Evolutionary conservation across 2,329 filamentous ascomycete genomes (phyloP).

Genomic region (Fusarium pseudonygamai): DNA sequence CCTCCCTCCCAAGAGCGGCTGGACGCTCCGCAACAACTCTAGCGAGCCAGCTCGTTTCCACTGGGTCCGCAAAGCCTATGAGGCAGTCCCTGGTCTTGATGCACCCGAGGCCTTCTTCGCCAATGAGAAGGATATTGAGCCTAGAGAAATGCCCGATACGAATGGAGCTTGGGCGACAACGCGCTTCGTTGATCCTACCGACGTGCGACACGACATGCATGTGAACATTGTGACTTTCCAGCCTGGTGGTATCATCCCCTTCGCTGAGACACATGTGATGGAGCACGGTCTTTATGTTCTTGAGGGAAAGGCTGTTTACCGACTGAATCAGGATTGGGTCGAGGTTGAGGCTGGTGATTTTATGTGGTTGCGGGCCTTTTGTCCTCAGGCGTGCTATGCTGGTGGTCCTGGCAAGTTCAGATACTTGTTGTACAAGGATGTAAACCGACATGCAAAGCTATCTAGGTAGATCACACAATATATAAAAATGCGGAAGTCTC

Average conservation of each 20-base stretch:
- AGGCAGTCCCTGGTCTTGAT: conserved; percentile 12
- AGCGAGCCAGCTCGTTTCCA: conserved; percentile 13
- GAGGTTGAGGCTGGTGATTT: conserved; percentile 26
- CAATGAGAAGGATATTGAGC: conserved; percentile 18
- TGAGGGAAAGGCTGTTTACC: conserved; percentile 23
- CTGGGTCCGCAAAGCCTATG: conserved; percentile 29
- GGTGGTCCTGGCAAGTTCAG: conserved; percentile 24
- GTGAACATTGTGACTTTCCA: conserved; percentile 27
- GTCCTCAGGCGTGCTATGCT: conserved; percentile 25
- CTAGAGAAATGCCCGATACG: conserved; percentile 21
- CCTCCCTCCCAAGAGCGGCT: conserved; percentile 26
- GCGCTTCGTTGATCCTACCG: conserved; percentile 13
- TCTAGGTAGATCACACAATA: neutral
- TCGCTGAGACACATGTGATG: conserved; percentile 29
- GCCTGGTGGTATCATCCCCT: conserved; percentile 18
- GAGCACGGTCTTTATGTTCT: conserved; percentile 26
- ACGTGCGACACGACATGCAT: conserved; percentile 27
- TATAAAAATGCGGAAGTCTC: neutral
- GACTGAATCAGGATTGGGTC: conserved; percentile 24
- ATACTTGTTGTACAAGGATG: conserved; percentile 23
- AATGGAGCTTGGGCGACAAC: conserved; percentile 28
- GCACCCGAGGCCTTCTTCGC: conserved; percentile 17
- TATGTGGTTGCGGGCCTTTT: conserved; percentile 26
- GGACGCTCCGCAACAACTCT: conserved; percentile 25
- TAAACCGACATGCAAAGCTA: conserved; percentile 15